Evolutionary conservation across 805 yeast genomes (phyloP).

Genomic region (Cyberlindnera bimundalis): DNA sequence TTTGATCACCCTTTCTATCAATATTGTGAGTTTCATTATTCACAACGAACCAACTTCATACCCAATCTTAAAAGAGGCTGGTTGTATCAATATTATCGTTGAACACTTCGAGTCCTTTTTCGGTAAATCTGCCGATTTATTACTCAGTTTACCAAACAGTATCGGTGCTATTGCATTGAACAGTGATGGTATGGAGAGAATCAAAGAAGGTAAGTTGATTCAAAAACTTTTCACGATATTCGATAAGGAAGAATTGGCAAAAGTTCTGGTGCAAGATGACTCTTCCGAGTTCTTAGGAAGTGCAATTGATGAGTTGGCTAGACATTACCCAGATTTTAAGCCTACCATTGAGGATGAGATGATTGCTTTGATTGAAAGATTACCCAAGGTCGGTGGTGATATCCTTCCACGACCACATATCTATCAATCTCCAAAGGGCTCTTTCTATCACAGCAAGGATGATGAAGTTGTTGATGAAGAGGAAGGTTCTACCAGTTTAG

Average conservation of each 20-base stretch:
- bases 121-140: slow-evolving; percentile 53
- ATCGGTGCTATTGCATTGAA: slow-evolving; percentile 83
- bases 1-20: slow-evolving; percentile 56
- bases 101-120: slow-evolving; percentile 53
- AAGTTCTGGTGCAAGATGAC: slow-evolving; percentile 51
- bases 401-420: slow-evolving; percentile 40
- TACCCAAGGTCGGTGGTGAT: slow-evolving; percentile 38
- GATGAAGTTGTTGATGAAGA: slow-evolving; percentile 43
- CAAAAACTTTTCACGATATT: slow-evolving; percentile 49
- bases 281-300: slow-evolving; percentile 56
- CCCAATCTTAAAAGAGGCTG: slow-evolving; percentile 73
- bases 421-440: slow-evolving; percentile 39
- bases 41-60: slow-evolving; percentile 92
- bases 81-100: slow-evolving; percentile 62
- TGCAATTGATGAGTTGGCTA: slow-evolving; percentile 71
- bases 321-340: slow-evolving; percentile 78
- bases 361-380: slow-evolving; percentile 38
- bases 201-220: slow-evolving; percentile 41
- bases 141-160: slow-evolving; percentile 64
- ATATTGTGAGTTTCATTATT: slow-evolving; percentile 64
- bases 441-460: slow-evolving; percentile 38
- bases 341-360: slow-evolving; percentile 52
- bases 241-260: slow-evolving; percentile 45
- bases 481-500: slow-evolving; percentile 38
- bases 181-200: slow-evolving; percentile 60